Conservation (phyloP, 805 yeast species). For the Yarrowia alimentaria region DNA sequence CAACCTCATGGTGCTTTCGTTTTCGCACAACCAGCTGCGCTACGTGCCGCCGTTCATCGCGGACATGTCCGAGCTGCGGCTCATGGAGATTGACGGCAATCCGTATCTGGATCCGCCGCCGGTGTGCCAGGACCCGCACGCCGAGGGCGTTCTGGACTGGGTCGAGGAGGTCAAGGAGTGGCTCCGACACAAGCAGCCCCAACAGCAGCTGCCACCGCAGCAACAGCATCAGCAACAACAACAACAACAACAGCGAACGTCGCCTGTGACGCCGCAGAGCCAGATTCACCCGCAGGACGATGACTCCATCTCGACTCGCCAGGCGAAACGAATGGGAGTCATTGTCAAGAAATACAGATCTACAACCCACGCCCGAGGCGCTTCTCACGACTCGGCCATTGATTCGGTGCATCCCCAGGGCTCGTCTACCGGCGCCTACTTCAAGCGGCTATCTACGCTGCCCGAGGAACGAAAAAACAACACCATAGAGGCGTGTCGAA, state of each 20-base stretch:
- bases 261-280: slow-evolving; percentile 12
- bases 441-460: slow-evolving; percentile 61
- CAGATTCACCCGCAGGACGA: too few relatives aligned
- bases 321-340: slow-evolving; percentile 74
- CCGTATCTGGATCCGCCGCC: slow-evolving; percentile 56
- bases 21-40: slow-evolving; percentile 58
- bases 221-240: not conserved
- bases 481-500: slow-evolving; percentile 52
- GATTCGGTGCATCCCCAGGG: slow-evolving; percentile 12
- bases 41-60: slow-evolving; percentile 54
- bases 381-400: slow-evolving; percentile 26
- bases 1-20: slow-evolving; percentile 56
- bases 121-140: slow-evolving; percentile 41
- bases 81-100: slow-evolving; percentile 61
- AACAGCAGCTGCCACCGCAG: slow-evolving; percentile 21
- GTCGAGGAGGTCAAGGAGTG: slow-evolving; percentile 44
- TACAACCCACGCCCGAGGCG: slow-evolving; percentile 17
- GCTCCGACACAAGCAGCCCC: slow-evolving; percentile 40
- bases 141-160: slow-evolving; percentile 49
- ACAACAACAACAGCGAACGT: slow-evolving; percentile 26
- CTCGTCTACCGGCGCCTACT: slow-evolving; percentile 48
- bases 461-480: slow-evolving; percentile 47
- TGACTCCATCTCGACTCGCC: slow-evolving; percentile 49
- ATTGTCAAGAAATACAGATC: slow-evolving; percentile 47
- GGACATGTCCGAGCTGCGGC: slow-evolving; percentile 51